These are phyloP conservation scores for Centrapalus pauciflorus DNA, from an alignment of 129 eudicot genomes.

Conservation along the genomic window DNA sequence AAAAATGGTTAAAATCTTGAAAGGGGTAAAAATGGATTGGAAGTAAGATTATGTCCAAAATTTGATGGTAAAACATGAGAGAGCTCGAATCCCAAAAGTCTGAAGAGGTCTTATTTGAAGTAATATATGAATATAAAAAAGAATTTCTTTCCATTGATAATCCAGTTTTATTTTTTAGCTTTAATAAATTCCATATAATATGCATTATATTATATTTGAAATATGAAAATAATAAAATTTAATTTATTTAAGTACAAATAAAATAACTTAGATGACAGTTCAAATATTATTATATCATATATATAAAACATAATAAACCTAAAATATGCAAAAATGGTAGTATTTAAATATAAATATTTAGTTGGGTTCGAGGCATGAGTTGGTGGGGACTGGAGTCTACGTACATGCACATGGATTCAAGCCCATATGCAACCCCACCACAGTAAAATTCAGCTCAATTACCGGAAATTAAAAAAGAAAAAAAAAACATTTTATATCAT, in stretches of 20 bases:
- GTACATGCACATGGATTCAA: slow-evolving; percentile 40
- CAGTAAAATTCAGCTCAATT: slow-evolving; percentile 32
- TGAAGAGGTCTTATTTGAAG: not conserved
- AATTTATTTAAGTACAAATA: not conserved
- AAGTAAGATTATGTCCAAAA: slow-evolving; percentile 23
- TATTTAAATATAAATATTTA: slow-evolving; percentile 10
- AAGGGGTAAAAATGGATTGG: slow-evolving; percentile 14
- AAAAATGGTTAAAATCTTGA: slow-evolving; percentile 7
- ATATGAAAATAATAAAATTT: not conserved
- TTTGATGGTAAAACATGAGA: slow-evolving; percentile 29
- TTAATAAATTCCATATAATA: not conserved
- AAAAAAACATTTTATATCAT: not conserved
- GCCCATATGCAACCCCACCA: slow-evolving; percentile 32
- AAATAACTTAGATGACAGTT: no score
- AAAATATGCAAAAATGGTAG: not conserved
- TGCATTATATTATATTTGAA: not conserved
- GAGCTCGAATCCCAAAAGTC: slow-evolving; percentile 37
- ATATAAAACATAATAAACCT: not conserved
- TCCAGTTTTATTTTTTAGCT: not conserved
- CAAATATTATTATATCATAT: not conserved
- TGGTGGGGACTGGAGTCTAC: slow-evolving; percentile 43
- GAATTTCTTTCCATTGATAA: not conserved
- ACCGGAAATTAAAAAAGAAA: slow-evolving; percentile 19
- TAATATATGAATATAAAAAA: not conserved
- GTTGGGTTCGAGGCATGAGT: slow-evolving; percentile 33